Evolutionary conservation across 2,329 filamentous ascomycete species (phyloP), one percentile per base, ranked within the genome.

Genomic region (Trichoderma koningii): DNA sequence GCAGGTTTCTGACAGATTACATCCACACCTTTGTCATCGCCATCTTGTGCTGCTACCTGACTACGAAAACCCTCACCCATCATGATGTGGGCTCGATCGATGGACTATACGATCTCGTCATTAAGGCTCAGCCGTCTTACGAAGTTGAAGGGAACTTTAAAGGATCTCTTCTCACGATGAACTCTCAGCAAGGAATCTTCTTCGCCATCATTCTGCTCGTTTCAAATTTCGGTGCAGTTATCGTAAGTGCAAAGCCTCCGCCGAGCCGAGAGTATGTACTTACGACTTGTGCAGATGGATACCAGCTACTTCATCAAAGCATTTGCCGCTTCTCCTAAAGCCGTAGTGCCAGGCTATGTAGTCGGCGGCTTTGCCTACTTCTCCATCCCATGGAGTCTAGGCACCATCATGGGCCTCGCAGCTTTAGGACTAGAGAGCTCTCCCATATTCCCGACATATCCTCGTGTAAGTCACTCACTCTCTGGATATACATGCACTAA

Each of bases 281-380:
- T 23, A 38, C 34, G 3, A 62, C 14, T 47, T 34, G 15, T 2
- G 2, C 5, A 62, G 57, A 62, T 62, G 57, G 57, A 62, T 45
- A 62, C 57, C 0, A 62, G 57, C 17, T 62, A 62, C 10, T 62
- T 62, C 12, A 62, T 62, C 12, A 62, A 62, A n/a, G 57, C 57
- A 3, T 62, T 62, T 23, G 57, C 57, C 5, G 57, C 57, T 2
- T 62, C 57, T 2, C 47, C 47, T 2, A 62, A 62, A 6, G 47
- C 57, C 23, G 57, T 62, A 2, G 57, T 62, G 14, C 57, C 57
- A 3, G 57, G 57, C 1, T 62, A 62, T 52, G 57, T 62, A 2
- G 38, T 62, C 0, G 57, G 57, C 2, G 57, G 57, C 23, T 62
- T 62, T 34, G 38, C 57, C 3, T 62, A 62, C 3, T 62, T 62